These are phyloP conservation scores for Trichophyton schoenleinii DNA, from an alignment of 2,329 filamentous ascomycete species.

Conservation along the genomic window DNA sequence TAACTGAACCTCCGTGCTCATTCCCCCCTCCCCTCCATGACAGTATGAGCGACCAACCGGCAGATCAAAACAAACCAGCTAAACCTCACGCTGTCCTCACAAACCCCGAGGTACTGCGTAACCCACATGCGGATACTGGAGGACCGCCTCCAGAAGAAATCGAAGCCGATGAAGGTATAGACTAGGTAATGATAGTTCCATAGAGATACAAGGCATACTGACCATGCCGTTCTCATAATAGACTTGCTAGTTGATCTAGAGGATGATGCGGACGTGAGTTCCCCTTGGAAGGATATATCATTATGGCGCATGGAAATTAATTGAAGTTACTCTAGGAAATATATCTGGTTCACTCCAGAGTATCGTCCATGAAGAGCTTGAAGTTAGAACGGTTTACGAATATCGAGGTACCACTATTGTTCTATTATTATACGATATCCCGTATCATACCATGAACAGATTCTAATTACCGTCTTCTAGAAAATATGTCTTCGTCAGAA, in stretches of 20 bases:
- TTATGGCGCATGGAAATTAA: neutral
- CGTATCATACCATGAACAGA: too few species aligned
- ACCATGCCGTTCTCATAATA: conserved; percentile 16
- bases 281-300: neutral
- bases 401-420: conserved; percentile 39
- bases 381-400: conserved; percentile 72
- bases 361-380: conserved; percentile 64
- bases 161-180: conserved; percentile 62
- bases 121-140: conserved; percentile 65
- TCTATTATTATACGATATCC: too few species aligned
- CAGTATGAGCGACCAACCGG: conserved; percentile 16
- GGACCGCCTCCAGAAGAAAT: conserved; percentile 60
- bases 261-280: conserved; percentile 39
- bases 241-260: conserved; percentile 50
- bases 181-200: neutral
- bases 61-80: conserved; percentile 35
- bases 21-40: too few species aligned
- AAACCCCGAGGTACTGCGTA: conserved; percentile 71
- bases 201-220: neutral
- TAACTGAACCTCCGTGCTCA: neutral
- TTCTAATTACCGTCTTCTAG: conserved; percentile 19
- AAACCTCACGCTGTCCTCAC: conserved; percentile 46
- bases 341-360: conserved; percentile 75
- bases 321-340: conserved; percentile 49
- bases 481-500: conserved; percentile 89